Evolutionary conservation across 2,329 filamentous ascomycete genomes (phyloP).

Genomic region (Ceratocystis alfenasii): DNA sequence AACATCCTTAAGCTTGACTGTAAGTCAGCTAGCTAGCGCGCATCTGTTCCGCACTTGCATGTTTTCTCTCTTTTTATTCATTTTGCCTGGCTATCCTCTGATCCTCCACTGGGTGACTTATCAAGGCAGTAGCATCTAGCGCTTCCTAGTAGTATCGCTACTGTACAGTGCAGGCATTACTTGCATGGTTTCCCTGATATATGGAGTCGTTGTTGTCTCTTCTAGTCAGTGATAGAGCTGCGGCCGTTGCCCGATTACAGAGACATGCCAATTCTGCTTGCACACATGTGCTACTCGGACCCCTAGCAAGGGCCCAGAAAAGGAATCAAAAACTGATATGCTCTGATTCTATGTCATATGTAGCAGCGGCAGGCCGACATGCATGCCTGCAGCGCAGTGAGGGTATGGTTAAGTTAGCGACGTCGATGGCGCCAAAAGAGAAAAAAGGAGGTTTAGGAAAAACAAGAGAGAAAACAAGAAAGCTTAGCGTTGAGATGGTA

Average conservation of each 20-base stretch:
- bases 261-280: background rate
- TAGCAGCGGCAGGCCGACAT: background rate
- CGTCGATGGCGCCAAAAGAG: background rate
- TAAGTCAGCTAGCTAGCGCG: background rate
- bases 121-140: background rate
- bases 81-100: background rate
- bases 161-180: background rate
- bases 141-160: background rate
- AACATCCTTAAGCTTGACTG: background rate
- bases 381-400: background rate
- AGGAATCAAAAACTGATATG: constrained; percentile 27
- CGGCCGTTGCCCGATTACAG: background rate
- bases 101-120: background rate
- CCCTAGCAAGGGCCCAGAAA: constrained; percentile 2
- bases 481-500: background rate
- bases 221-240: background rate
- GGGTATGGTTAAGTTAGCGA: background rate
- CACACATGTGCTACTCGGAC: background rate
- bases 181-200: background rate
- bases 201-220: background rate
- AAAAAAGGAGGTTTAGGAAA: background rate
- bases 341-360: background rate
- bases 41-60: background rate
- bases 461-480: background rate
- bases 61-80: background rate